Evolutionary conservation across 352 stramenopile genomes (phyloP).

Genomic region (Pythium chondricola): DNA sequence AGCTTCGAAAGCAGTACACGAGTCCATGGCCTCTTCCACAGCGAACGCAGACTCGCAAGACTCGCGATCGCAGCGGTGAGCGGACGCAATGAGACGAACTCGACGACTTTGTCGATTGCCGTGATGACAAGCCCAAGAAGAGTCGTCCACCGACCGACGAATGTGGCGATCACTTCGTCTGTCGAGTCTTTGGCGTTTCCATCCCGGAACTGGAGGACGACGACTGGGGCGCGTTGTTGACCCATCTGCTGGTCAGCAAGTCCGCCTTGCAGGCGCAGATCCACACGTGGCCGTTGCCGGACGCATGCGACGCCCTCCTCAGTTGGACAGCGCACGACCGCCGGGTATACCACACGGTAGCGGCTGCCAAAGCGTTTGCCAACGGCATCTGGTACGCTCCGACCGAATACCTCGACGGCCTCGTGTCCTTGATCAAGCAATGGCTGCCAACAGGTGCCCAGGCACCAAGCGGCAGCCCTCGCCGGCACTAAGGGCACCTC

Average conservation of each 20-base stretch:
- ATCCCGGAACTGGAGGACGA: not conserved
- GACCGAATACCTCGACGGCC: not conserved
- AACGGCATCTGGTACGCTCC: not conserved
- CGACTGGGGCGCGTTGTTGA: not conserved
- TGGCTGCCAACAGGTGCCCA: not conserved
- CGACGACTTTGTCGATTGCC: no score
- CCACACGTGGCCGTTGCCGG: not conserved
- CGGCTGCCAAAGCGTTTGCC: not conserved
- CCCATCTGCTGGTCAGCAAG: not conserved
- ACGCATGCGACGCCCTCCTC: not conserved
- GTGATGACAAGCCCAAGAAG: no score
- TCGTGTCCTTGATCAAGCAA: not conserved
- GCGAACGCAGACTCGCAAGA: no score
- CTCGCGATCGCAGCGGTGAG: no score
- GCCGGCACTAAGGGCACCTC: slow-evolving; percentile 5
- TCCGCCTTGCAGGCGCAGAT: not conserved
- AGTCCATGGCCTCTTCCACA: no score
- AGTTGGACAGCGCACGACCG: not conserved
- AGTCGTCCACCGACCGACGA: no score
- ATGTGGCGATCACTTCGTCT: no score
- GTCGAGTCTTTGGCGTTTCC: no score
- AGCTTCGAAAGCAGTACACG: no score
- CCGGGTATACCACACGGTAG: not conserved
- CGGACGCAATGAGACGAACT: no score
- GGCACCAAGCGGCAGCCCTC: not conserved